Conservation (phyloP, 768 basidiomycete genomes). For the Hemileccinum rubropunctum region DNA sequence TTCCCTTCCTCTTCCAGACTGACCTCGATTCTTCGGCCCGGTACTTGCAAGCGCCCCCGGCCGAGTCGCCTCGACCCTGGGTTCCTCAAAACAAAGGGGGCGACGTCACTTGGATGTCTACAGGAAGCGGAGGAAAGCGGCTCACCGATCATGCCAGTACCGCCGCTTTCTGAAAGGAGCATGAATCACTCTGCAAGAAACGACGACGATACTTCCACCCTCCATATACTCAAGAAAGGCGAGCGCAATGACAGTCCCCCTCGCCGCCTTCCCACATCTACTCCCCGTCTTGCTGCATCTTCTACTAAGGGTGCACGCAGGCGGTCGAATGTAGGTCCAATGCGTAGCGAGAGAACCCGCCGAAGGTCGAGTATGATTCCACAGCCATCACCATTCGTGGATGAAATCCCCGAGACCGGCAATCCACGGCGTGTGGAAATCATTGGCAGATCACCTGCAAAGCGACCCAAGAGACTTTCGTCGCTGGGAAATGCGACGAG, state of each 20-base stretch:
- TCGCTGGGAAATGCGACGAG: constrained; percentile 41
- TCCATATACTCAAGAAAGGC: constrained; percentile 36
- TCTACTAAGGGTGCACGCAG: constrained; percentile 45
- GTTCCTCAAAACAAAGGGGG: constrained; percentile 58
- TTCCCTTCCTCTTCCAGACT: constrained; percentile 35
- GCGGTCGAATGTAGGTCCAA: constrained; percentile 74
- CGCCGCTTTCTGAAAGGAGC: constrained; percentile 64
- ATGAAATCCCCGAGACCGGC: constrained; percentile 32
- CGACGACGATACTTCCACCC: constrained; percentile 17
- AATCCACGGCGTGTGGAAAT: constrained; percentile 44
- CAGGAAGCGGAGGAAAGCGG: constrained; percentile 69
- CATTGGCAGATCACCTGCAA: constrained; percentile 50
- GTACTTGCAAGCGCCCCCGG: constrained; percentile 45
- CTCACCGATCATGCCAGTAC: constrained; percentile 27
- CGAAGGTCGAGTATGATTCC: constrained; percentile 82
- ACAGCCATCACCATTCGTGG: constrained; percentile 50
- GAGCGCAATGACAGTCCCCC: constrained; percentile 42
- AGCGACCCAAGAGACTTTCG: constrained; percentile 57
- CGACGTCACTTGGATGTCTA: constrained; percentile 56
- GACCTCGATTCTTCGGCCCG: constrained; percentile 13
- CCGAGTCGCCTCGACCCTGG: constrained; percentile 66
- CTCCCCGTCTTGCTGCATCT: constrained; percentile 36
- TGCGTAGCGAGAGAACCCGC: constrained; percentile 68
- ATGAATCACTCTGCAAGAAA: constrained; percentile 46
- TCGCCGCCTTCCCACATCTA: constrained; percentile 48